Percentiles rank a stretch among this genome's conserved stretches.
These are phyloP conservation scores for Claviceps sp. DNA, from an alignment of 2,329 filamentous ascomycete genomes.

Conservation along the genomic window DNA sequence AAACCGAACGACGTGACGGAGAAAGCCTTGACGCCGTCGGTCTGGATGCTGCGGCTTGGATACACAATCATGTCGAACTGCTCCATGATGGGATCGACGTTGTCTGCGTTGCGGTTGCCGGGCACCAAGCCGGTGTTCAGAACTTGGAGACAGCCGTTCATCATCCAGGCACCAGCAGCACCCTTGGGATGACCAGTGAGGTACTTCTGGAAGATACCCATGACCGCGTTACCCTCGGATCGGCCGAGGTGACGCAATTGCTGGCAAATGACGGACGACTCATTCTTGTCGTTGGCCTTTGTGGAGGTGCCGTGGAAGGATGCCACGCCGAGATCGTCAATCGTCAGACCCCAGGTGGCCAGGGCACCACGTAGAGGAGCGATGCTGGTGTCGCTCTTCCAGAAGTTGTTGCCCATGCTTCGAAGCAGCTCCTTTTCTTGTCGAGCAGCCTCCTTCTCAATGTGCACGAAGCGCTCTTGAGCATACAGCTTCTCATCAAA, in stretches of 20 bases:
- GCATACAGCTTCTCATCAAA: slow-evolving; percentile 79
- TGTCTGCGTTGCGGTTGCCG: slow-evolving; percentile 96
- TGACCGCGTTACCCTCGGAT: slow-evolving; percentile 86
- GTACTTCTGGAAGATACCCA: slow-evolving; percentile 99
- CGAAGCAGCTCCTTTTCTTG: slow-evolving; percentile 88
- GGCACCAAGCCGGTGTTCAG: slow-evolving; percentile 89
- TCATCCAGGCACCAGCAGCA: slow-evolving; percentile 98
- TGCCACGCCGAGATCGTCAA: slow-evolving; percentile 87
- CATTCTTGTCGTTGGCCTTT: slow-evolving; percentile 98
- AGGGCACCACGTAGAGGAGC: slow-evolving; percentile 91
- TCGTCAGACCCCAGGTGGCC: slow-evolving; percentile 94
- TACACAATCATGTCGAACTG: slow-evolving; percentile 97
- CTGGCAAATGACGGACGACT: slow-evolving; percentile 92
- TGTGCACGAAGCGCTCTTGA: slow-evolving; percentile 71
- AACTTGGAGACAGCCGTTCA: slow-evolving; percentile 95
- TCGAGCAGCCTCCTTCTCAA: slow-evolving; percentile 70
- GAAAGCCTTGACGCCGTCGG: slow-evolving; percentile 96
- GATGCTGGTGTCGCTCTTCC: slow-evolving; percentile 89
- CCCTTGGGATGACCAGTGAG: slow-evolving; percentile 98
- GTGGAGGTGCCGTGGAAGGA: slow-evolving; percentile 99
- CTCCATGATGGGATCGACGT: slow-evolving; percentile 92
- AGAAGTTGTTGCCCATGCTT: slow-evolving; percentile 96
- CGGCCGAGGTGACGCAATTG: slow-evolving; percentile 91
- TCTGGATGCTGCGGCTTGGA: slow-evolving; percentile 88
- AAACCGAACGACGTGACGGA: slow-evolving; percentile 98